Conservation (phyloP, 208 protist genomes). For the Trypanosoma theileri region DNA sequence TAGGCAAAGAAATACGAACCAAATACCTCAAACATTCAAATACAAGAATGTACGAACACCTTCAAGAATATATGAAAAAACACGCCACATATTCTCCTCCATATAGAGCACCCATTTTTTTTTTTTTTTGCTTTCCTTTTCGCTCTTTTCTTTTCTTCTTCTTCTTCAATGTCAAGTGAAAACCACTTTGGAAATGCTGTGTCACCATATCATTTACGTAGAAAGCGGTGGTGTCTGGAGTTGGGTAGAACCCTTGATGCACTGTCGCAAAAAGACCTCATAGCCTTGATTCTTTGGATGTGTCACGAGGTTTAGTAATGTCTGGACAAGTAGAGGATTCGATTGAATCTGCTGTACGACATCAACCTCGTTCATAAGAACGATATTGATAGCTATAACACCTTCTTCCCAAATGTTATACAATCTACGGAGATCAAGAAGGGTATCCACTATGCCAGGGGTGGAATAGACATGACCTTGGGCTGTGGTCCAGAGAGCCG, state of each 20-base stretch:
- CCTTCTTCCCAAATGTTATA: conserved; percentile 33
- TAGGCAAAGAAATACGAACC: no score
- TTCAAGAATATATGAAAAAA: no score
- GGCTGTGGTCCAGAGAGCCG: conserved; percentile 51
- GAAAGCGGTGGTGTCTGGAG: background rate
- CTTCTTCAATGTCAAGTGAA: no score
- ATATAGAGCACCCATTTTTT: no score
- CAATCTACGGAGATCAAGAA: conserved; percentile 34
- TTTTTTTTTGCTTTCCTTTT: no score
- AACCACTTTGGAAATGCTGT: no score
- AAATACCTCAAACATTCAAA: no score
- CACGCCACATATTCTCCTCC: no score
- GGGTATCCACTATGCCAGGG: conserved; percentile 31
- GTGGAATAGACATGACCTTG: conserved; percentile 61
- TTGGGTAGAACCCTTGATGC: conserved; percentile 25
- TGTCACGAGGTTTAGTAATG: conserved; percentile 33
- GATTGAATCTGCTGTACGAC: conserved; percentile 22
- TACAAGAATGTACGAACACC: no score
- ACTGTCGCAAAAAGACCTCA: conserved; percentile 51
- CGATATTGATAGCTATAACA: conserved; percentile 42
- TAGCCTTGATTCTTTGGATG: conserved; percentile 49
- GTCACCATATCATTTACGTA: background rate
- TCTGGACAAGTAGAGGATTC: background rate
- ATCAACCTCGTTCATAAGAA: conserved; percentile 54
- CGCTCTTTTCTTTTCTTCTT: no score